A percentile compares a stretch with the other conserved stretches of the same genome.
Evolutionary conservation across 805 yeast species (phyloP).

Genomic region (Soucietia sequanensis): DNA sequence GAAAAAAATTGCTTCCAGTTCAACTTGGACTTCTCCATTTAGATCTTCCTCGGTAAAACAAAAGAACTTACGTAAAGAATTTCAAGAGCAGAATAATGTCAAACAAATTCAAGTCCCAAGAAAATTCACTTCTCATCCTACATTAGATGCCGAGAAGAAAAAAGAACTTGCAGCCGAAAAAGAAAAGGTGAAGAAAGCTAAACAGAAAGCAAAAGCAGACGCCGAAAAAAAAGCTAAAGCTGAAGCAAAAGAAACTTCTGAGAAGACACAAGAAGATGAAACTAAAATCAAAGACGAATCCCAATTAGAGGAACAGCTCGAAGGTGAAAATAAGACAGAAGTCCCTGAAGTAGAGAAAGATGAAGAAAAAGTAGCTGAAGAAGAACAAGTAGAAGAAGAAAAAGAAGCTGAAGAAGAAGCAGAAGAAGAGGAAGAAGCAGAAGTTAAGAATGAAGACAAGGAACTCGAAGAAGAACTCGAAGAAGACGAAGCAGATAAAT

Average conservation of each 20-base stretch:
- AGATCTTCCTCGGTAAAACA: slow-evolving; percentile 24
- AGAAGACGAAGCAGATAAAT: slow-evolving; percentile 10
- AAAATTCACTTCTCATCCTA: slow-evolving; percentile 40
- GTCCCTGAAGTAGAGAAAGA: slow-evolving; percentile 11
- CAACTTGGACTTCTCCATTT: slow-evolving; percentile 44
- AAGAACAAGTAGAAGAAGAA: slow-evolving; percentile 11
- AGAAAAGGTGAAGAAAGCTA: slow-evolving; percentile 30
- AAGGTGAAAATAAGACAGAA: slow-evolving; percentile 20
- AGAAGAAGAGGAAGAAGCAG: slow-evolving; percentile 10
- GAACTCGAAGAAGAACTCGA: slow-evolving; percentile 9
- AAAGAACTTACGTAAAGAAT: slow-evolving; percentile 32
- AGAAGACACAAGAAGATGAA: too few species aligned
- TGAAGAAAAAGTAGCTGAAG: slow-evolving; percentile 10
- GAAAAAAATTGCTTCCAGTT: slow-evolving; percentile 28
- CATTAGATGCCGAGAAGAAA: slow-evolving; percentile 30
- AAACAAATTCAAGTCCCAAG: slow-evolving; percentile 36
- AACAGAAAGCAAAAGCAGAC: slow-evolving; percentile 11
- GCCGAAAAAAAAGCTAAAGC: slow-evolving; percentile 20
- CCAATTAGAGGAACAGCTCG: slow-evolving; percentile 13
- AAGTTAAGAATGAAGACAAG: slow-evolving; percentile 10
- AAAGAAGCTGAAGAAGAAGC: slow-evolving; percentile 8
- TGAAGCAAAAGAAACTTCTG: slow-evolving; percentile 15
- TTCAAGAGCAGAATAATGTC: slow-evolving; percentile 32
- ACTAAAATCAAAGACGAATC: slow-evolving; percentile 31
- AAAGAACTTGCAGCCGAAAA: slow-evolving; percentile 12